phyloP scores from a whole-genome alignment of 345 rosid species.

The Populus davidiana region DNA sequence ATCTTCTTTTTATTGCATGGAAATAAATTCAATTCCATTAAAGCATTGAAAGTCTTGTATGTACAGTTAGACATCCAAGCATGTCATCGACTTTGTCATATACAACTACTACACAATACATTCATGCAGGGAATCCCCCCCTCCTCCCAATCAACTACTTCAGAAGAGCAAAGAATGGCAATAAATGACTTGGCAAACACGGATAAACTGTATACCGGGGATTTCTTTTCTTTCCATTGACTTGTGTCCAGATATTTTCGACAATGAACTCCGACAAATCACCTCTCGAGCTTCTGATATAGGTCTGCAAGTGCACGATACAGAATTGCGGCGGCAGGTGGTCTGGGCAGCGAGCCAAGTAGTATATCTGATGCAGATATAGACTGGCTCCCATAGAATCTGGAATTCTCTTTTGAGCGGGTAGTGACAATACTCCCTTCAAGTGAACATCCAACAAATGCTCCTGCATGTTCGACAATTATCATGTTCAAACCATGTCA shows the following conservation, averaged over 20 bases:
- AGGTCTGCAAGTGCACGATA: constrained; percentile 72
- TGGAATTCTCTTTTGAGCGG: constrained; percentile 61
- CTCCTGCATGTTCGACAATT: constrained; percentile 48
- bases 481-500: not conserved
- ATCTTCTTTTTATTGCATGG: not conserved
- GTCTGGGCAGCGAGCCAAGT: constrained; percentile 71
- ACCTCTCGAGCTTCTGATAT: constrained; percentile 51
- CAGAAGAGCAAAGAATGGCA: constrained; percentile 1
- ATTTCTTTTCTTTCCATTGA: not conserved
- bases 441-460: constrained; percentile 88
- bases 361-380: constrained; percentile 67
- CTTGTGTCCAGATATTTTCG: not conserved
- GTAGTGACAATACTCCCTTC: constrained; percentile 84
- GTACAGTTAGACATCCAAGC: not conserved
- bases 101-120: not conserved
- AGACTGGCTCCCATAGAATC: constrained; percentile 86
- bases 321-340: constrained; percentile 84
- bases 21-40: not conserved
- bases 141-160: not conserved
- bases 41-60: not conserved
- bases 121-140: not conserved
- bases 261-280: constrained; percentile 14
- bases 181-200: not conserved
- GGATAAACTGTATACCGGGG: not conserved
- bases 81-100: not conserved